Conservation (phyloP, 2,329 filamentous ascomycete species). For the Fusarium paranaense region DNA sequence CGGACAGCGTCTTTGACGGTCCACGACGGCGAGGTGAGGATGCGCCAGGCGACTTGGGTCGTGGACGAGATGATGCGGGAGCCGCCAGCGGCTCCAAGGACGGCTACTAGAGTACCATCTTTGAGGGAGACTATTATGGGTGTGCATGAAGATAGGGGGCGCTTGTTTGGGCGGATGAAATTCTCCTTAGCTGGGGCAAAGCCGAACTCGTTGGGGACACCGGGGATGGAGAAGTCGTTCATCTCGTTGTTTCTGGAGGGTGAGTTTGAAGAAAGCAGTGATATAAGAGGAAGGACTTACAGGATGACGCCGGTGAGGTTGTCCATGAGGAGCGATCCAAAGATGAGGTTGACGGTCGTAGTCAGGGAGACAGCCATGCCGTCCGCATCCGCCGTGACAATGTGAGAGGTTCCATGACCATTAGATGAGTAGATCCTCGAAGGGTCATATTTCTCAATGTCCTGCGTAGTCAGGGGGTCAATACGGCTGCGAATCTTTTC, state of each 20-base stretch:
- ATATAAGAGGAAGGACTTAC: conserved; percentile 59
- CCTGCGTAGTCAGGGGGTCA: conserved; percentile 76
- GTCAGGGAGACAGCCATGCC: conserved; percentile 86
- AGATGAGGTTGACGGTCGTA: conserved; percentile 89
- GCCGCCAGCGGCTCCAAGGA: conserved; percentile 82
- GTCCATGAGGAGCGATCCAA: conserved; percentile 82
- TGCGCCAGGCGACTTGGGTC: conserved; percentile 78
- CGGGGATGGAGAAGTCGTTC: conserved; percentile 89
- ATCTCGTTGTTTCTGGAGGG: conserved; percentile 67
- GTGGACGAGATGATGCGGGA: conserved; percentile 86
- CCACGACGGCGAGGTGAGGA: conserved; percentile 71
- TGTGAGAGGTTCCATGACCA: conserved; percentile 79
- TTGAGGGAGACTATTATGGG: conserved; percentile 78
- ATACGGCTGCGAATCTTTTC: conserved; percentile 74
- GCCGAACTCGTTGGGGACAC: conserved; percentile 82
- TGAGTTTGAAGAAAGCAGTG: neutral
- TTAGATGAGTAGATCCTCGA: conserved; percentile 72
- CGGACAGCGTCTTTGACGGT: conserved; percentile 71
- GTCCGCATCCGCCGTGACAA: conserved; percentile 76
- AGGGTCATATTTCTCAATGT: conserved; percentile 80
- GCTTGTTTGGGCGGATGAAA: conserved; percentile 83
- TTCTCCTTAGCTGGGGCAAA: conserved; percentile 85
- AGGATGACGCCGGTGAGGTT: conserved; percentile 86
- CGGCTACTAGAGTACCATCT: conserved; percentile 73
- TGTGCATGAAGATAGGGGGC: conserved; percentile 85